Base-by-base conservation (phyloP, 352 stramenopile species). In the Phytophthora capsici region DNA sequence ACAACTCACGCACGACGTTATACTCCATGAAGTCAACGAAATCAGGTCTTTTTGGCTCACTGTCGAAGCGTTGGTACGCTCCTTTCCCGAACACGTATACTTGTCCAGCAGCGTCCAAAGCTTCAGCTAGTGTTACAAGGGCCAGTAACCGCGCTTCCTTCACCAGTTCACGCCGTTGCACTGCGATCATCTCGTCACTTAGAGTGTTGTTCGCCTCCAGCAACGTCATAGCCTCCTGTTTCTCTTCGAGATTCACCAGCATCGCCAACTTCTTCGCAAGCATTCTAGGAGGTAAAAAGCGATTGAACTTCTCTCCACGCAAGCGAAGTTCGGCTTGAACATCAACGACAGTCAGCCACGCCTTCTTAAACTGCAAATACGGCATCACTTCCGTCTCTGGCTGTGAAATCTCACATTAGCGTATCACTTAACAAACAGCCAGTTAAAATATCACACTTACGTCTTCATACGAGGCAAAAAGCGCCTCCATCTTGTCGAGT, bases 21-120 rank as follows among this genome's bases (percentile, higher is more conserved):
- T 88, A 93, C 13, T 91, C 79, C 72, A 91, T 88, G 47, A 90
- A 93, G 17, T 94, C 86, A 38, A 87, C 67, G 52, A 89, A 90
- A 22, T 94, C 86, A 7, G 80, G 80, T 19, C 76, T 57, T 9
- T 76, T 65, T 2, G 79, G 67, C 1, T 87, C 75, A 4, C 78
- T 78, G 28, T 93, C 83, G 26, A 93, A 89, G 9, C 83, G 77
- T 19, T 82, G 68, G 37, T 88, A 85, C 0, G 80, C 57, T 23
- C 84, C 86, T 58, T 84, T 89, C 3, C 86, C 84, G 32, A 94
- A 93, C 20, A 90, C 63, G 40, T 94, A 94, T 0, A 94, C 86
- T 23, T 94, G 86, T 0, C 86, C 86, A 10, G 84, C 82, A 19
- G 81, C 84, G 66, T 94, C 86, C 8, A 94, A 53, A 0, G 86